Evolutionary conservation across 345 rosid genomes (phyloP).

Genomic region (Salix koriyanagi): DNA sequence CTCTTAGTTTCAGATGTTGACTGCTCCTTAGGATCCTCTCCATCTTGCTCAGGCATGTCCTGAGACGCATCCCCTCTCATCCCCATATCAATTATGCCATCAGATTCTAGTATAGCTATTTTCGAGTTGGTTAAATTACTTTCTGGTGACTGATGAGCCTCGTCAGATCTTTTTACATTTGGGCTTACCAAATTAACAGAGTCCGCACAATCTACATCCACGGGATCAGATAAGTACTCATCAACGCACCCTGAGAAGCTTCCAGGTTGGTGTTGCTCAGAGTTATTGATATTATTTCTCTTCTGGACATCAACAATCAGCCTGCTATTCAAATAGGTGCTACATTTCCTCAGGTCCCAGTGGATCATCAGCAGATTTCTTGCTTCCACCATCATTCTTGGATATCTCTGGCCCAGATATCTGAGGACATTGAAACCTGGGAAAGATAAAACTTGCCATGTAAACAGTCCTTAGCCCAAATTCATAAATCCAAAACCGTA

Average conservation of each 20-base stretch:
- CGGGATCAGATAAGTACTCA: constrained; percentile 39
- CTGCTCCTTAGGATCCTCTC: constrained; percentile 21
- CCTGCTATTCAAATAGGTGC: not conserved
- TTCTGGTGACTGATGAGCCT: constrained; percentile 16
- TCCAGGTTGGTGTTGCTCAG: constrained; percentile 20
- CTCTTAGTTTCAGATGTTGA: constrained; percentile 2
- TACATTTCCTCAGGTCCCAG: constrained; percentile 19
- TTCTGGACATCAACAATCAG: constrained; percentile 14
- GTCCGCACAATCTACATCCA: constrained; percentile 31
- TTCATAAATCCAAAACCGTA: not conserved
- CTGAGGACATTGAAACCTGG: constrained; percentile 31
- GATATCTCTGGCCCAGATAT: constrained; percentile 14
- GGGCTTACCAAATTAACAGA: constrained; percentile 14
- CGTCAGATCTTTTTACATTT: constrained; percentile 15
- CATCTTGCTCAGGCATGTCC: constrained; percentile 8
- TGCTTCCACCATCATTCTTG: constrained; percentile 11
- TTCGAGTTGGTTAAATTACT: constrained; percentile 11
- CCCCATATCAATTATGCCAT: constrained; percentile 4
- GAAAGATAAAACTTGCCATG: constrained; percentile 4
- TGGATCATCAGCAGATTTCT: constrained; percentile 1
- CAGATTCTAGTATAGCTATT: constrained; percentile 4
- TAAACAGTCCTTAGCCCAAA: constrained; percentile 5
- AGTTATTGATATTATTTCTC: constrained; percentile 15
- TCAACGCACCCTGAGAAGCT: constrained; percentile 37
- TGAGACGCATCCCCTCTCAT: constrained; percentile 8